Percentiles rank a stretch among this genome's conserved stretches.
phyloP scores from a whole-genome alignment of 257 asterid species.

The Marsdenia floribunda region DNA sequence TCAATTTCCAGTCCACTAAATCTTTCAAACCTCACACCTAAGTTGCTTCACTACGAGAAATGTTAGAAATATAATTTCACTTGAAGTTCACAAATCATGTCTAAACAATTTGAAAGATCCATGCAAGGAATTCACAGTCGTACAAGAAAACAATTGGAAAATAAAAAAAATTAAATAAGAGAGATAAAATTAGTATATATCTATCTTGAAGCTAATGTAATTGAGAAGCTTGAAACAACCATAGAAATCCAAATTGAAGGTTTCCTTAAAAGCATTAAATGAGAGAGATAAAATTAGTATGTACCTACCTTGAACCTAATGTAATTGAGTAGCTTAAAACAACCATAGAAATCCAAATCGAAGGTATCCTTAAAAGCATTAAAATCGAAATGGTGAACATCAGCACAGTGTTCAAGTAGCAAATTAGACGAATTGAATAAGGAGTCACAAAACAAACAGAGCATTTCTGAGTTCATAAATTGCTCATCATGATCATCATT shows the following conservation, averaged over 20 bases:
- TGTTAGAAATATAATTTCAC: background rate
- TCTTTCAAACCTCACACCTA: background rate
- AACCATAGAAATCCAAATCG: slow-evolving; percentile 66
- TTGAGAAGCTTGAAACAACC: slow-evolving; percentile 79
- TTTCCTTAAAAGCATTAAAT: slow-evolving; percentile 35
- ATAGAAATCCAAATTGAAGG: slow-evolving; percentile 61
- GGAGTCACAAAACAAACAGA: slow-evolving; percentile 77
- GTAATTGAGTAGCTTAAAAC: slow-evolving; percentile 83
- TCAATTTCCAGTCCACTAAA: background rate
- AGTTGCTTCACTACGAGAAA: background rate
- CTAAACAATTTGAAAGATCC: background rate
- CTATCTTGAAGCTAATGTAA: slow-evolving; percentile 78
- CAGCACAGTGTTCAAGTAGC: slow-evolving; percentile 69
- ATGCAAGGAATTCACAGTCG: background rate
- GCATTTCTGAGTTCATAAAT: slow-evolving; percentile 19
- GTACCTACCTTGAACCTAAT: slow-evolving; percentile 68
- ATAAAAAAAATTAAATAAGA: slow-evolving; percentile 12
- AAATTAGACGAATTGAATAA: slow-evolving; percentile 31
- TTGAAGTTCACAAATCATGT: background rate
- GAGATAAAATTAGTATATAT: background rate
- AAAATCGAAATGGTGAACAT: slow-evolving; percentile 61
- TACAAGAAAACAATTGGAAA: background rate
- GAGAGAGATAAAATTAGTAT: background rate
- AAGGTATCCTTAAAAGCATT: slow-evolving; percentile 28
- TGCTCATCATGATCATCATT: slow-evolving; percentile 19